These are phyloP conservation scores for Inosperma sp. DNA, from an alignment of 768 basidiomycete species.

Conservation along the genomic window DNA sequence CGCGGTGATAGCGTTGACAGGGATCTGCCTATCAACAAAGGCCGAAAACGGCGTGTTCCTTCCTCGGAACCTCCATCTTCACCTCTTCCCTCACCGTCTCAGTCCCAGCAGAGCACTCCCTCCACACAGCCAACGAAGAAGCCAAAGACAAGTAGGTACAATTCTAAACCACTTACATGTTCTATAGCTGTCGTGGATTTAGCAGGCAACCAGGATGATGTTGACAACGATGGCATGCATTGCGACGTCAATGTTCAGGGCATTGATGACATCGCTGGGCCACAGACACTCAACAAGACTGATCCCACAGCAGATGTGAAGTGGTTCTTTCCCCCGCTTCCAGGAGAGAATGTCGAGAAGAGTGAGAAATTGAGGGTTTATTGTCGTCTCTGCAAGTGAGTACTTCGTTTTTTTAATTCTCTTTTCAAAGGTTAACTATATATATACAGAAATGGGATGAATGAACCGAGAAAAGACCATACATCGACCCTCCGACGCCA, in stretches of 20 bases:
- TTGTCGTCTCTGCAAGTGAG: not conserved
- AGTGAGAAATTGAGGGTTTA: not conserved
- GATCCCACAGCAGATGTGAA: not conserved
- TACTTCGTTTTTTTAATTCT: not conserved
- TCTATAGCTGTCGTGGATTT: too few relatives aligned
- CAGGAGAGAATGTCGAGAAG: not conserved
- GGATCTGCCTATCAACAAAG: too few relatives aligned
- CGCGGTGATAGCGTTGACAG: too few relatives aligned
- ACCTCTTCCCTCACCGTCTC: too few relatives aligned
- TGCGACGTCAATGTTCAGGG: not conserved
- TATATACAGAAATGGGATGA: not conserved
- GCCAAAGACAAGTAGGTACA: not conserved
- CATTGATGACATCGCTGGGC: not conserved
- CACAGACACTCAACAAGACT: not conserved
- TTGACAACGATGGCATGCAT: constrained; percentile 2
- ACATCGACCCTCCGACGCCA: not conserved
- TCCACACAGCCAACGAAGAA: too few relatives aligned
- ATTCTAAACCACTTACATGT: not conserved
- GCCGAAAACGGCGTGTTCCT: too few relatives aligned
- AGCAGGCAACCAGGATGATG: too few relatives aligned
- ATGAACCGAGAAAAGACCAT: not conserved
- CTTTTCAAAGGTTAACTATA: not conserved
- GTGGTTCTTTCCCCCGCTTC: not conserved
- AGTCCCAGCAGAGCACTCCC: too few relatives aligned
- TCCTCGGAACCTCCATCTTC: too few relatives aligned